Base-by-base conservation (phyloP, 2,329 filamentous ascomycete species). In the Sporothrix mexicana region DNA sequence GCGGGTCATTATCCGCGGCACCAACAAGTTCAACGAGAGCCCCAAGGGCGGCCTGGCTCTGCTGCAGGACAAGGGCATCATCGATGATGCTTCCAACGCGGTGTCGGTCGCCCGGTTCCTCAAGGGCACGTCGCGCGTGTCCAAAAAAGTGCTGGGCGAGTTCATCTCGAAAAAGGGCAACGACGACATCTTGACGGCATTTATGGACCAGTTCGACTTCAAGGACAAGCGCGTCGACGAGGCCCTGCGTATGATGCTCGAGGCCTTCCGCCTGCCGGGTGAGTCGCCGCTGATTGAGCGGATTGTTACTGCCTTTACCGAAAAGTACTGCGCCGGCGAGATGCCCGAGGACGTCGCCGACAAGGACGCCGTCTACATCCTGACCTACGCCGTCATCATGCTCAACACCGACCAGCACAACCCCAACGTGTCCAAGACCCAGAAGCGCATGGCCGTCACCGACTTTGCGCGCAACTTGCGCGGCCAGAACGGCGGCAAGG, bases 381-480 rank as follows among this genome's bases (percentile, higher is more conserved):
- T 99, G 69, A 95, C 93, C 0, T 99, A 99, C 80, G 96, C 95
- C 51, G 97, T 98, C 78, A 97, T 99, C 80, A 94, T 99, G 89
- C 85, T 99, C 72, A 99, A 99, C 79, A 98, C 95, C 0, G 96
- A 99, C 79, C 92, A 97, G 78, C 96, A 98, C 81, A 99, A 97
- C 78, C 95, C 94, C 0, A 98, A 98, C 77, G 82, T 98, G 6
- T 57, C 67, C 75, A 94, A 90, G 77, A 82, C 87, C 1, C 85
- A 90, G 77, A 93, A 92, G 78, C 93, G 95, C 55, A 99, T 99
- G 96, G 90, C 90, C 1, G 86, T 91, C 57, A 87, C 90, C 71
- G 92, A 95, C 77, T 99, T 99, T 80, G 87, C 93, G 0, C 91
- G 90, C 75, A 98, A 99, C 79, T 83, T 99, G n/a, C 89, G 95